These are phyloP conservation scores for Lavandula angustifolia DNA, from an alignment of 257 asterid species.

Conservation along the genomic window DNA sequence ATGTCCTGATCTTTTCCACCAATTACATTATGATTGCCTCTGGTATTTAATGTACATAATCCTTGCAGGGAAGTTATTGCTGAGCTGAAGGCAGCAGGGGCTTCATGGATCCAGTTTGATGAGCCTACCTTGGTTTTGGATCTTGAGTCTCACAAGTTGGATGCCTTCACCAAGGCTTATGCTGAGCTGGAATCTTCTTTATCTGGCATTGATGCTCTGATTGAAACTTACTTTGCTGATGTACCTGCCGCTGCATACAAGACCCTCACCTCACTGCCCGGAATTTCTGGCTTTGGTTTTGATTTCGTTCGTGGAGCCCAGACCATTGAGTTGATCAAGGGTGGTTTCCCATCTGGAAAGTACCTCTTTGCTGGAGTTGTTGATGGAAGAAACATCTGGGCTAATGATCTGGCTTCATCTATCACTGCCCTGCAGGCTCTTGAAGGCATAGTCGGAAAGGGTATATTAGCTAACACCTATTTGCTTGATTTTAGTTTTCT, in stretches of 20 bases:
- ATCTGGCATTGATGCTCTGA: constrained; percentile 61
- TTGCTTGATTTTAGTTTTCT: constrained; percentile 9
- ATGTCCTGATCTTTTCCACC: constrained; percentile 8
- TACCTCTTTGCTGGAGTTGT: constrained; percentile 95
- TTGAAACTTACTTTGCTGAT: constrained; percentile 93
- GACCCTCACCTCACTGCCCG: constrained; percentile 70
- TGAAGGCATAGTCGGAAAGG: constrained; percentile 37
- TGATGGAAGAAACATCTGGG: constrained; percentile 99
- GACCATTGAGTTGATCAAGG: constrained; percentile 79
- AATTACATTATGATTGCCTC: background rate
- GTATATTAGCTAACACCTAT: constrained; percentile 16
- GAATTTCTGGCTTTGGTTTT: constrained; percentile 79
- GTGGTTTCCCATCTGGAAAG: constrained; percentile 84
- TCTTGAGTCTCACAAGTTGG: constrained; percentile 83
- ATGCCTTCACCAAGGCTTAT: constrained; percentile 87
- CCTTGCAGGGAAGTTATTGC: constrained; percentile 80
- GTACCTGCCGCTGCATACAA: constrained; percentile 77
- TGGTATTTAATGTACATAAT: constrained; percentile 2
- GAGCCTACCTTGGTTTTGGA: constrained; percentile 92
- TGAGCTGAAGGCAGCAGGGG: constrained; percentile 95
- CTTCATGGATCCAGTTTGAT: constrained; percentile 93
- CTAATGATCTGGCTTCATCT: constrained; percentile 83
- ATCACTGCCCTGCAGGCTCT: constrained; percentile 61
- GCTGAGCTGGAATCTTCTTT: constrained; percentile 71
- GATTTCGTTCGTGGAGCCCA: constrained; percentile 87